Conservation (phyloP, 2,329 filamentous ascomycete genomes). For the Pseudogymnoascus sp. region DNA sequence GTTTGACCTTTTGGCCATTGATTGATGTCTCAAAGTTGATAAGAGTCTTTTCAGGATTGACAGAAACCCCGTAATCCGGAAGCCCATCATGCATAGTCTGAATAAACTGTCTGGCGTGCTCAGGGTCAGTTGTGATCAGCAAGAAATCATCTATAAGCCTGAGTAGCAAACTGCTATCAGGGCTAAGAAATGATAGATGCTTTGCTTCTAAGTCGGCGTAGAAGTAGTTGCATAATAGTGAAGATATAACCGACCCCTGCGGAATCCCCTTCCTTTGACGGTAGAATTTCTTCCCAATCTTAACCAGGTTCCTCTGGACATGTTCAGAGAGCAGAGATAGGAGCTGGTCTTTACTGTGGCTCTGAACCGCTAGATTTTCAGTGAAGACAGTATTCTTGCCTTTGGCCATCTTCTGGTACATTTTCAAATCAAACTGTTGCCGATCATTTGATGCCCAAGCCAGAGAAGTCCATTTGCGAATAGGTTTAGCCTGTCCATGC, state of each 20-base stretch:
- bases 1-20: constrained; percentile 43
- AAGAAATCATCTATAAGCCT: constrained; percentile 90
- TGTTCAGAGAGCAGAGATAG: constrained; percentile 69
- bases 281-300: constrained; percentile 81
- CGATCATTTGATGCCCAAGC: constrained; percentile 23
- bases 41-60: constrained; percentile 72
- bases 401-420: constrained; percentile 25
- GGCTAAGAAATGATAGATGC: constrained; percentile 57
- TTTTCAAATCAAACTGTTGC: constrained; percentile 24
- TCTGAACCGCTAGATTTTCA: constrained; percentile 53
- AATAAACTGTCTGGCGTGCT: constrained; percentile 65
- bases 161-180: constrained; percentile 57
- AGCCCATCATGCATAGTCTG: constrained; percentile 72
- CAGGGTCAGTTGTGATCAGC: constrained; percentile 64
- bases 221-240: constrained; percentile 87
- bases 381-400: constrained; percentile 65
- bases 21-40: constrained; percentile 69
- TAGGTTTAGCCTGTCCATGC: constrained; percentile 19
- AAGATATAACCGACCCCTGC: constrained; percentile 84
- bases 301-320: constrained; percentile 76
- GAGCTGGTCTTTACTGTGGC: constrained; percentile 50
- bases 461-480: constrained; percentile 24
- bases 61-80: constrained; percentile 68
- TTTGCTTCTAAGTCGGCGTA: constrained; percentile 78
- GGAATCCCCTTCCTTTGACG: constrained; percentile 84